Percentiles rank a stretch among this genome's conserved stretches.
Evolutionary conservation across 345 rosid genomes (phyloP).

Genomic region (Ricinus communis): DNA sequence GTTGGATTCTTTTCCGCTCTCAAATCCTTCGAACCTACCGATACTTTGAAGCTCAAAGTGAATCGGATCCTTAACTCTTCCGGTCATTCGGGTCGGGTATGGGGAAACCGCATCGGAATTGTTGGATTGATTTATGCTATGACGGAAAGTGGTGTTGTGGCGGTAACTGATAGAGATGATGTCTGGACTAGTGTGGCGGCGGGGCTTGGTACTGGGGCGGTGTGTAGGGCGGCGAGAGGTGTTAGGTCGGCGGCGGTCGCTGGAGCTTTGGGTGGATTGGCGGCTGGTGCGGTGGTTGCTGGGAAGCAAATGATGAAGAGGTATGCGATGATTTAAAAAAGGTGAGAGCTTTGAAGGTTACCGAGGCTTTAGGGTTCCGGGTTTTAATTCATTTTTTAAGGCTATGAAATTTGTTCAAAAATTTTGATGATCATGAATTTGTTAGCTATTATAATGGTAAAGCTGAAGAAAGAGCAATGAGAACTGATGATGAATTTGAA

Average conservation of each 20-base stretch:
- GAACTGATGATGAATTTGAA: neutral
- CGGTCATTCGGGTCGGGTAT: conserved; percentile 69
- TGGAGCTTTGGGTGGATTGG: conserved; percentile 84
- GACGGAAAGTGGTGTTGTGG: conserved; percentile 73
- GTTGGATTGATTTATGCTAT: conserved; percentile 78
- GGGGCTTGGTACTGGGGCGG: conserved; percentile 87
- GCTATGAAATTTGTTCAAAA: neutral
- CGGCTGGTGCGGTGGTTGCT: conserved; percentile 74
- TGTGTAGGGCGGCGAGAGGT: conserved; percentile 86
- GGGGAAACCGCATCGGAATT: conserved; percentile 83
- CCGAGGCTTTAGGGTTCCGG: neutral
- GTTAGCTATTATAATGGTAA: neutral
- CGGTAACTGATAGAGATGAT: conserved; percentile 66
- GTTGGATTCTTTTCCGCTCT: conserved; percentile 52
- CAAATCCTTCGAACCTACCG: conserved; percentile 67
- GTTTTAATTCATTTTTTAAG: neutral
- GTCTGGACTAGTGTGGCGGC: conserved; percentile 91
- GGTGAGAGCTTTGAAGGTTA: neutral
- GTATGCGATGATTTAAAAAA: conserved; percentile 64
- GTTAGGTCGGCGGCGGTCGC: conserved; percentile 95
- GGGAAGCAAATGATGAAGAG: conserved; percentile 80
- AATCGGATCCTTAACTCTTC: conserved; percentile 75
- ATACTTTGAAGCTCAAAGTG: conserved; percentile 76
- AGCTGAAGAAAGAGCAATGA: neutral
- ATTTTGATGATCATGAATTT: conserved; percentile 15